Conservation (phyloP, 768 basidiomycete species). For the Tubosaeta sp. region DNA sequence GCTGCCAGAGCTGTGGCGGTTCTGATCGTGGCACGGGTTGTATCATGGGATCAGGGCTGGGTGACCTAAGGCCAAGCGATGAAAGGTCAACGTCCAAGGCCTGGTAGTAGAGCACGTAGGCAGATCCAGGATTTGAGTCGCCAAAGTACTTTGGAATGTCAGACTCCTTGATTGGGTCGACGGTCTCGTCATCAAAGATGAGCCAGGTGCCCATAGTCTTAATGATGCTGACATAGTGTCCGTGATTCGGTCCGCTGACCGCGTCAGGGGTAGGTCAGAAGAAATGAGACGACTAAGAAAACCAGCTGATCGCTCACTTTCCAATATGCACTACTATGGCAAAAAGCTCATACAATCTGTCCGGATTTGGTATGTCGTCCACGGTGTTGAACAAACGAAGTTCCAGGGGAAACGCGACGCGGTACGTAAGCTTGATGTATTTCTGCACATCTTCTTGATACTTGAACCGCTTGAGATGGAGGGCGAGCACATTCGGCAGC, state of each 20-base stretch:
- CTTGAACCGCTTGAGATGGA: constrained; percentile 98
- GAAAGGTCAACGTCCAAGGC: constrained; percentile 78
- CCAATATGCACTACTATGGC: constrained; percentile 99
- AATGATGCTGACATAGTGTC: constrained; percentile 95
- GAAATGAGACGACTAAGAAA: constrained; percentile 1
- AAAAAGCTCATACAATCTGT: constrained; percentile 90
- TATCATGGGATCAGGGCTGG: constrained; percentile 19
- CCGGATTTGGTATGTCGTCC: constrained; percentile 88
- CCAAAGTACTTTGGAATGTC: constrained; percentile 96
- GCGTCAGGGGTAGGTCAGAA: constrained; percentile 14
- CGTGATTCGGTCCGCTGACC: constrained; percentile 91
- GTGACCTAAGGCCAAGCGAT: constrained; percentile 59
- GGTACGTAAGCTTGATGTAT: constrained; percentile 94
- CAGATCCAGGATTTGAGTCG: constrained; percentile 80
- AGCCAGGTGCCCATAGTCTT: constrained; percentile 83
- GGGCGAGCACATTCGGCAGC: constrained; percentile 88
- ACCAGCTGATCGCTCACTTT: constrained; percentile 59
- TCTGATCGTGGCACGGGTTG: constrained; percentile 16
- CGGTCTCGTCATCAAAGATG: constrained; percentile 93
- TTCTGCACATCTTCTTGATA: constrained; percentile 89
- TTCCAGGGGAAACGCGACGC: constrained; percentile 94
- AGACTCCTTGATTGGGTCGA: constrained; percentile 79
- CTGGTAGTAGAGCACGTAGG: constrained; percentile 97
- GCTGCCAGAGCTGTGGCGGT: constrained; percentile 7
- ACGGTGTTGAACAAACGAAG: constrained; percentile 95